A percentile compares a stretch with the other conserved stretches of the same genome.
Evolutionary conservation across 2,329 filamentous ascomycete species (phyloP).

Genomic region (Rhinocladiella similis): DNA sequence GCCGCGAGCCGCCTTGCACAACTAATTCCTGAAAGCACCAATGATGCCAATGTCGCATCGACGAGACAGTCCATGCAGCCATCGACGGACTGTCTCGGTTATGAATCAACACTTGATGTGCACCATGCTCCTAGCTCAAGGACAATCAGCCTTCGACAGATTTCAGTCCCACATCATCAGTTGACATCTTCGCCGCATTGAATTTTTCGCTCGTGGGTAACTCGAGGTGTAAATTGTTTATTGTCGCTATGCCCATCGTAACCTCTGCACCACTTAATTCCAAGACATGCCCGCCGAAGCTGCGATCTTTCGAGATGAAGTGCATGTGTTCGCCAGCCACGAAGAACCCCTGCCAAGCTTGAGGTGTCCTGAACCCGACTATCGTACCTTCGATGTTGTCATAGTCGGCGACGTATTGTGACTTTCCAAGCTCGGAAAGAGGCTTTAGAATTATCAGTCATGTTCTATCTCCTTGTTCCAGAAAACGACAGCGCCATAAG

Average conservation of each 20-base stretch:
- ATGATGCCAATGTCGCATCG: too few relatives aligned
- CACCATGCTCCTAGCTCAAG: too few relatives aligned
- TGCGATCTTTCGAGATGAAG: slow-evolving; percentile 40
- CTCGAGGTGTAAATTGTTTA: slow-evolving; percentile 41
- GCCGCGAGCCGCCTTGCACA: too few relatives aligned
- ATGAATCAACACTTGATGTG: too few relatives aligned
- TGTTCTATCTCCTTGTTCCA: too few relatives aligned
- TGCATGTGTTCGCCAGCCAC: slow-evolving; percentile 46
- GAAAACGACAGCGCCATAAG: too few relatives aligned
- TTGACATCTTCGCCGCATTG: slow-evolving; percentile 33
- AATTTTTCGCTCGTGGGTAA: slow-evolving; percentile 42
- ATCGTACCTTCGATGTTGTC: slow-evolving; percentile 40
- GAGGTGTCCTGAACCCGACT: slow-evolving; percentile 44
- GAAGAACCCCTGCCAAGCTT: slow-evolving; percentile 42
- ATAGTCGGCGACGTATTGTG: slow-evolving; percentile 42
- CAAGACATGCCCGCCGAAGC: slow-evolving; percentile 43
- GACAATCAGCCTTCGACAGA: slow-evolving; percentile 21
- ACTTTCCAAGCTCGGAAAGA: slow-evolving; percentile 39
- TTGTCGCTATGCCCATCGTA: slow-evolving; percentile 39
- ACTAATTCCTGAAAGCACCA: too few relatives aligned
- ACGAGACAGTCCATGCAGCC: too few relatives aligned
- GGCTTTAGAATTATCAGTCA: background rate
- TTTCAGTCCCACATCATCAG: slow-evolving; percentile 19
- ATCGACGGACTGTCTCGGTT: too few relatives aligned
- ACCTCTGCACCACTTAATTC: slow-evolving; percentile 37